Evolutionary conservation across 306 rosid genomes (phyloP).

Genomic region (Heteromeles arbutifolia): DNA sequence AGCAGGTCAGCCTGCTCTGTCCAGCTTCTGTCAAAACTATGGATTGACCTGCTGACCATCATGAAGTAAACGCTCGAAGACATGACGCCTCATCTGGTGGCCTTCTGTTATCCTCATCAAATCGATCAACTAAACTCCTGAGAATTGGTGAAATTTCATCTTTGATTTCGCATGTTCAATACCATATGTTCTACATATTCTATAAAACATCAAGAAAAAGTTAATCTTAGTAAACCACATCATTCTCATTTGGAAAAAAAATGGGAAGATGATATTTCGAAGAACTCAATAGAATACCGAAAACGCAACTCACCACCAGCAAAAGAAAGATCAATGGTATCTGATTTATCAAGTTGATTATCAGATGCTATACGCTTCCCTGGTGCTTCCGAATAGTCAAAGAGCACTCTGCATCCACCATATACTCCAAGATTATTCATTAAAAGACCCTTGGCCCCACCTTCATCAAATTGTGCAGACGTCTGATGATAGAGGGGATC

Average conservation of each 20-base stretch:
- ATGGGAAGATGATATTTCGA: constrained; percentile 2
- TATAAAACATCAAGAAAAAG: constrained; percentile 16
- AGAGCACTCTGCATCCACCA: constrained; percentile 81
- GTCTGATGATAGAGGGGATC: constrained; percentile 98
- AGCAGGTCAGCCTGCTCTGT: too few relatives aligned
- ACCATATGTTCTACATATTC: constrained; percentile 80
- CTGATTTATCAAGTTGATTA: constrained; percentile 48
- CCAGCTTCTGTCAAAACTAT: too few relatives aligned
- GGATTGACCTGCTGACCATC: too few relatives aligned
- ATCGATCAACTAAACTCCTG: constrained; percentile 61
- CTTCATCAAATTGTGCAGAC: constrained; percentile 94
- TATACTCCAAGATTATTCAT: constrained; percentile 91
- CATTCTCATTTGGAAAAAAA: constrained; percentile 8
- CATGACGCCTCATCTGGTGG: too few relatives aligned
- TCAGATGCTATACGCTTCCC: constrained; percentile 50
- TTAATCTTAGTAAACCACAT: constrained; percentile 3
- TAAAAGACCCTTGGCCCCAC: constrained; percentile 94
- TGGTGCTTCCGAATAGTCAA: constrained; percentile 86
- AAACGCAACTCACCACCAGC: constrained; percentile 58
- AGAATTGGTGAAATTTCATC: constrained; percentile 93
- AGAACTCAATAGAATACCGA: constrained; percentile 16
- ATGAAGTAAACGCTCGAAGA: too few relatives aligned
- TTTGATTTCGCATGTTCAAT: constrained; percentile 47
- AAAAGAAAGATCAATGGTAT: constrained; percentile 75
- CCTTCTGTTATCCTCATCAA: constrained; percentile 76